Percentiles rank a stretch among this genome's conserved stretches.
These are phyloP conservation scores for Ophiostoma sp. DNA, from an alignment of 2,329 filamentous ascomycete genomes.

Conservation along the genomic window DNA sequence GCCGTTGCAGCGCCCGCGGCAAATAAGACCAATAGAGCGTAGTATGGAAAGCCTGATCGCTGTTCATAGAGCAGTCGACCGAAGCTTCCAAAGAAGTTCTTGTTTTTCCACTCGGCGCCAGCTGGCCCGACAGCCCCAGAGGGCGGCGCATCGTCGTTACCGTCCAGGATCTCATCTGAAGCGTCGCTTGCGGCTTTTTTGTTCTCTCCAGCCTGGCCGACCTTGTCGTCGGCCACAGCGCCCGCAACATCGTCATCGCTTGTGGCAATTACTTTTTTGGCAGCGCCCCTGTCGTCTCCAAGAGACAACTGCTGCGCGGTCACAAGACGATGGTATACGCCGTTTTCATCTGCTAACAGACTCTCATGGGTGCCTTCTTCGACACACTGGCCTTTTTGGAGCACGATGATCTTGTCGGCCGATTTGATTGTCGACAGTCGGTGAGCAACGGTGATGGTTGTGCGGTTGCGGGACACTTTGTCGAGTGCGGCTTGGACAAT, in stretches of 20 bases:
- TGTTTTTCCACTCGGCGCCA: constrained; percentile 33
- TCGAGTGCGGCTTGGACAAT: constrained; percentile 65
- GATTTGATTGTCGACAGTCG: constrained; percentile 71
- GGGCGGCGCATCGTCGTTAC: constrained; percentile 44
- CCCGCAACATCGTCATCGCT: not conserved
- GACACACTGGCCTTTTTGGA: constrained; percentile 66
- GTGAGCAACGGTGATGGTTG: constrained; percentile 88
- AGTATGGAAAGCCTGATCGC: constrained; percentile 50
- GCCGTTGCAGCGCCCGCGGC: constrained; percentile 40
- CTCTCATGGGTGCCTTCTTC: constrained; percentile 74
- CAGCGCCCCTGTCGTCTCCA: constrained; percentile 38
- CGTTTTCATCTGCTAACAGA: constrained; percentile 58
- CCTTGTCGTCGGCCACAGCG: not conserved
- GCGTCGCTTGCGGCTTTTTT: constrained; percentile 32
- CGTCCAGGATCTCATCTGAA: constrained; percentile 44
- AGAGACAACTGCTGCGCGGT: constrained; percentile 59
- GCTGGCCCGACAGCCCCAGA: constrained; percentile 38
- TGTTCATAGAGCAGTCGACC: constrained; percentile 60
- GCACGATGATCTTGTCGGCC: constrained; percentile 75
- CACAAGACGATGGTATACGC: constrained; percentile 67
- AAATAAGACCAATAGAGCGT: constrained; percentile 45
- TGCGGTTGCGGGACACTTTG: constrained; percentile 64
- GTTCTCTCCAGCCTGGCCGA: not conserved
- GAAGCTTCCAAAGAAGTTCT: constrained; percentile 53
- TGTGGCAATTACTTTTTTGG: not conserved